Conservation (phyloP, 1,139 yeast species). For the Entelexis sorbosivorans region DNA sequence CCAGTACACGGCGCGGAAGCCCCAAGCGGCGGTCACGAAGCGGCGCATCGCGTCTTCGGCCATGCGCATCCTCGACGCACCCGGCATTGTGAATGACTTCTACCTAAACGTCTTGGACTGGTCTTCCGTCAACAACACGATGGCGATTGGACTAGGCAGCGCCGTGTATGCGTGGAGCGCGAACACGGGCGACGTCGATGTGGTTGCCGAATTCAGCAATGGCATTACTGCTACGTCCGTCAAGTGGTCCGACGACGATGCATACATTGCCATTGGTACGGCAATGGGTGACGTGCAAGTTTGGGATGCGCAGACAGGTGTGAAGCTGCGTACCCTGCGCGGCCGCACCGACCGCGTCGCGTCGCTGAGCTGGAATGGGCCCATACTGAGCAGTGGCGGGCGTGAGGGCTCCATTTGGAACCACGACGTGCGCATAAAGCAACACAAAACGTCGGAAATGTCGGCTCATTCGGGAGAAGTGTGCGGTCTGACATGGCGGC, state of each 20-base stretch:
- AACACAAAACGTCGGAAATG: conserved; percentile 54
- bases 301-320: conserved; percentile 80
- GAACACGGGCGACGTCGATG: conserved; percentile 65
- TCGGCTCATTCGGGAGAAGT: conserved; percentile 75
- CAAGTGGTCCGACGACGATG: conserved; percentile 78
- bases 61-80: conserved; percentile 90
- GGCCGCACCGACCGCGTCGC: conserved; percentile 68
- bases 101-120: conserved; percentile 79
- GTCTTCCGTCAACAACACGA: conserved; percentile 61
- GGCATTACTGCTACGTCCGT: conserved; percentile 51
- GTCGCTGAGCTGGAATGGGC: conserved; percentile 76
- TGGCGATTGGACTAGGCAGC: conserved; percentile 83
- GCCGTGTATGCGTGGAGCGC: conserved; percentile 93
- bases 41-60: conserved; percentile 80
- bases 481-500: conserved; percentile 81
- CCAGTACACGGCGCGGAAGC: conserved; percentile 8
- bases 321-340: conserved; percentile 66
- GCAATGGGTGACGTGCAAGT: conserved; percentile 80
- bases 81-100: conserved; percentile 87
- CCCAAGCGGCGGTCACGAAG: not conserved
- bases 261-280: conserved; percentile 75
- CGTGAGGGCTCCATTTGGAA: conserved; percentile 75
- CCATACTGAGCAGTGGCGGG: conserved; percentile 70
- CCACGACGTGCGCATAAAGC: conserved; percentile 84
- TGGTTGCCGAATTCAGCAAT: conserved; percentile 27